Conservation (phyloP, 257 asterid genomes). For the Pogostemon cablin region DNA sequence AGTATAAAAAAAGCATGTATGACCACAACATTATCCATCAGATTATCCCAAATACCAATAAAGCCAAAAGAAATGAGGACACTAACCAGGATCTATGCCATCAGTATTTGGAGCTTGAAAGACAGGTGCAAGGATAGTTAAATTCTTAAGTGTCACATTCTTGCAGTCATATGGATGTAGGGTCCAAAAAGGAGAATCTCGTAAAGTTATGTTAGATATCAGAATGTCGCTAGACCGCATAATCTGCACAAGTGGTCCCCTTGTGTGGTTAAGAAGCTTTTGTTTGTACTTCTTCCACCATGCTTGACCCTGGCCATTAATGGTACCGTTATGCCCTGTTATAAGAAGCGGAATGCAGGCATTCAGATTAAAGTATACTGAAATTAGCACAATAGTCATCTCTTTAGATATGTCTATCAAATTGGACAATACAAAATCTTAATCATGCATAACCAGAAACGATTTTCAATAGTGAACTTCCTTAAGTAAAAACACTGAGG, state of each 20-base stretch:
- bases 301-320: constrained; percentile 72
- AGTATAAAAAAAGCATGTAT: constrained; percentile 8
- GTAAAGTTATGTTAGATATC: constrained; percentile 68
- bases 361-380: constrained; percentile 32
- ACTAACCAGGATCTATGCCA: constrained; percentile 83
- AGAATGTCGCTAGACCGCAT: constrained; percentile 76
- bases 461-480: constrained; percentile 4
- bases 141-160: constrained; percentile 61
- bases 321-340: constrained; percentile 84
- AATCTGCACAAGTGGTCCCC: constrained; percentile 85
- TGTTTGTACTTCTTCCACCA: constrained; percentile 78
- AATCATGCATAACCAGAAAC: not conserved
- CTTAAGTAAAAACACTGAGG: constrained; percentile 6
- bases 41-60: not conserved
- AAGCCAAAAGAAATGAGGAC: constrained; percentile 10
- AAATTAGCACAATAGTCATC: constrained; percentile 5
- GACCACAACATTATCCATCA: constrained; percentile 17
- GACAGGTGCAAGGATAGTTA: constrained; percentile 74
- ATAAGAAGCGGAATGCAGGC: constrained; percentile 22
- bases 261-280: constrained; percentile 74
- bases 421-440: not conserved
- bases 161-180: constrained; percentile 83
- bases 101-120: constrained; percentile 82
- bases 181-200: constrained; percentile 87
- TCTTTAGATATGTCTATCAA: not conserved